Evolutionary conservation across 345 rosid species (phyloP).

Genomic region (Brassica napus): Da-Ae NC_063442.1:17781001-17781500

Average conservation of each 20-base stretch:
- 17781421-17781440: not conserved
- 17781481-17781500: slow-evolving; percentile 30
- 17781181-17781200: not conserved
- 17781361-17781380: not conserved
- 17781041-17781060: not conserved
- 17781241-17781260: not conserved
- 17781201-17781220: not conserved
- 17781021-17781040: slow-evolving; percentile 3
- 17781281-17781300: not conserved
- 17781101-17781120: not conserved
- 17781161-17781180: not conserved
- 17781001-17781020: not conserved
- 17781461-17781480: slow-evolving; percentile 14
- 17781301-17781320: not conserved
- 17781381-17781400: not conserved
- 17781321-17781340: not conserved
- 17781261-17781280: not conserved
- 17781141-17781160: not conserved
- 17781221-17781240: not conserved
- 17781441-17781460: not conserved
- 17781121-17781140: not conserved
- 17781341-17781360: not conserved
- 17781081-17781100: not conserved
- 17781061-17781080: slow-evolving; percentile 1
- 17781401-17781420: not conserved